phyloP scores from a whole-genome alignment of 345 rosid genomes.

The Jatropha curcas region DNA sequence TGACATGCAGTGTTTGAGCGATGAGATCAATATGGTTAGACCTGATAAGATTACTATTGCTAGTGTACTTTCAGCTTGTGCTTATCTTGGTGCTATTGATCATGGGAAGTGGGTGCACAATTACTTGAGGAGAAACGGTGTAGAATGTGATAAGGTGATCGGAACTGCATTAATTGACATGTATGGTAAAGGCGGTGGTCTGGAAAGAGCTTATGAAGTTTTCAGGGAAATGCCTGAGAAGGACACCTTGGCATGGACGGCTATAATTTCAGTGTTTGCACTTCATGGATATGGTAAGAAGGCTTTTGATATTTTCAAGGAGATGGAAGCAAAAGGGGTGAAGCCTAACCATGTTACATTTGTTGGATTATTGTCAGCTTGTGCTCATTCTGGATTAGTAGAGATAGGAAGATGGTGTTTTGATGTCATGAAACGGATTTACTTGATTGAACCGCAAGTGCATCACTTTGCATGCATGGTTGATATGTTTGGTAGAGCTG shows the following conservation, averaged over 20 bases:
- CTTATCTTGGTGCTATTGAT: constrained; percentile 55
- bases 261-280: constrained; percentile 62
- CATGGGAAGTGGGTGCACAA: constrained; percentile 52
- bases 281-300: constrained; percentile 48
- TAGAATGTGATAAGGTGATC: constrained; percentile 50
- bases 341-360: constrained; percentile 61
- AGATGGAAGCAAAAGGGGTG: constrained; percentile 47
- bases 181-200: constrained; percentile 65
- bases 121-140: constrained; percentile 46
- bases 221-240: constrained; percentile 47
- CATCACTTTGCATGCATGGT: constrained; percentile 60
- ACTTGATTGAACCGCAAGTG: constrained; percentile 47
- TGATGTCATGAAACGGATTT: constrained; percentile 38
- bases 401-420: constrained; percentile 51
- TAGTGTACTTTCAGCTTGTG: constrained; percentile 60
- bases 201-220: constrained; percentile 44
- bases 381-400: constrained; percentile 59
- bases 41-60: constrained; percentile 62
- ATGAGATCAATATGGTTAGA: constrained; percentile 20
- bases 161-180: constrained; percentile 60
- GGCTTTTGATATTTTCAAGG: constrained; percentile 46
- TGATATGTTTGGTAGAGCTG: constrained; percentile 52
- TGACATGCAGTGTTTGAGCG: constrained; percentile 40
- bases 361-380: constrained; percentile 58
- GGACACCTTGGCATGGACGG: constrained; percentile 61